Evolutionary conservation across 768 basidiomycete genomes (phyloP).

Genomic region (Calocybe gangraenosa): DNA sequence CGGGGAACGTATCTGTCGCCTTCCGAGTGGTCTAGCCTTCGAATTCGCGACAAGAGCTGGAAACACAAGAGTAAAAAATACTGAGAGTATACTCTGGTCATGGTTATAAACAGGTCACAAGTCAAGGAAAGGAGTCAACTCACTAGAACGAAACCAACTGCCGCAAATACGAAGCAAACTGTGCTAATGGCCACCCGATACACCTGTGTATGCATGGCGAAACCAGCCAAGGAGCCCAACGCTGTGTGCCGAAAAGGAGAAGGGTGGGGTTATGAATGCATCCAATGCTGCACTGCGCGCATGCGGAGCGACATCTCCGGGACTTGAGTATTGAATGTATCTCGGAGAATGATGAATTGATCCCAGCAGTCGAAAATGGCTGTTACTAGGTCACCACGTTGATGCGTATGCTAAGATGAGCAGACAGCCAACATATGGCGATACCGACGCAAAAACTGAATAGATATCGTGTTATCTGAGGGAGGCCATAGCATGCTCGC

Average conservation of each 20-base stretch:
- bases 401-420: too few relatives aligned
- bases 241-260: not conserved
- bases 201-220: conserved; percentile 8
- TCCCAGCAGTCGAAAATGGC: too few relatives aligned
- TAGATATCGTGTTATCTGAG: too few relatives aligned
- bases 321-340: too few relatives aligned
- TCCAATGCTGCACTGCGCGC: not conserved
- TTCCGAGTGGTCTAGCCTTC: not conserved
- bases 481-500: too few relatives aligned
- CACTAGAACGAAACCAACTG: conserved; percentile 32
- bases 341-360: too few relatives aligned
- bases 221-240: not conserved
- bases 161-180: conserved; percentile 29
- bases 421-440: too few relatives aligned
- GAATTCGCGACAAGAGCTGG: not conserved
- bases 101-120: not conserved
- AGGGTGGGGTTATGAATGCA: conserved; percentile 3
- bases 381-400: too few relatives aligned
- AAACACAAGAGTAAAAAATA: conserved; percentile 19
- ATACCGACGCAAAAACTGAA: too few relatives aligned
- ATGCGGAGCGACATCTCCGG: too few relatives aligned
- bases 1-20: not conserved
- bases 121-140: conserved; percentile 10
- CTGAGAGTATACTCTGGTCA: conserved; percentile 30
- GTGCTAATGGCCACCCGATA: conserved; percentile 24